Conservation (phyloP, 2,329 filamentous ascomycete genomes). For the Aureobasidium lini region DNA sequence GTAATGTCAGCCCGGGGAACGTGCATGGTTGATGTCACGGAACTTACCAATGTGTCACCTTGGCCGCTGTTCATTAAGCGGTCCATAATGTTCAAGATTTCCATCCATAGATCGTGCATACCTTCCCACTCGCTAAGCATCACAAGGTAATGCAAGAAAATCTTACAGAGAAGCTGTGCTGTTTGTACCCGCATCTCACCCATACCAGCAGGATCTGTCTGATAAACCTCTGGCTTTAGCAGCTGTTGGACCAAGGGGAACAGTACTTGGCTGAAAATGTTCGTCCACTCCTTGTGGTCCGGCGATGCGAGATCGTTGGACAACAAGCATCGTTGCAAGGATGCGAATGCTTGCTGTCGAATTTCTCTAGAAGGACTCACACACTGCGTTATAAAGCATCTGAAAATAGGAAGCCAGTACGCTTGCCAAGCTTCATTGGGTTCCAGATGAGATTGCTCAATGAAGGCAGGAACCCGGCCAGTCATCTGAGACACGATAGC, state of each 20-base stretch:
- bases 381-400: constrained; percentile 80
- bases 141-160: constrained; percentile 89
- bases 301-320: constrained; percentile 76
- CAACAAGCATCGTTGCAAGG: constrained; percentile 76
- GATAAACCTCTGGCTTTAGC: constrained; percentile 90
- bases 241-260: constrained; percentile 84
- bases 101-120: constrained; percentile 85
- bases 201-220: constrained; percentile 86
- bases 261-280: constrained; percentile 87
- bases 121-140: constrained; percentile 77
- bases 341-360: constrained; percentile 77
- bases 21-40: background rate
- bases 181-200: constrained; percentile 88
- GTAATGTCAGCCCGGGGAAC: background rate
- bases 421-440: constrained; percentile 72
- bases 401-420: constrained; percentile 94
- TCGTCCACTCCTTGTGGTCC: constrained; percentile 78
- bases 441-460: constrained; percentile 88
- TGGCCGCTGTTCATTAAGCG: constrained; percentile 93
- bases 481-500: constrained; percentile 77
- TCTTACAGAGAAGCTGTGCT: constrained; percentile 85
- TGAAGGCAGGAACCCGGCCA: constrained; percentile 71
- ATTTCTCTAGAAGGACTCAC: constrained; percentile 92
- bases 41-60: constrained; percentile 42
- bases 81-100: constrained; percentile 90